Evolutionary conservation across 257 asterid genomes (phyloP).

Genomic region (Solanum rostratum): DNA sequence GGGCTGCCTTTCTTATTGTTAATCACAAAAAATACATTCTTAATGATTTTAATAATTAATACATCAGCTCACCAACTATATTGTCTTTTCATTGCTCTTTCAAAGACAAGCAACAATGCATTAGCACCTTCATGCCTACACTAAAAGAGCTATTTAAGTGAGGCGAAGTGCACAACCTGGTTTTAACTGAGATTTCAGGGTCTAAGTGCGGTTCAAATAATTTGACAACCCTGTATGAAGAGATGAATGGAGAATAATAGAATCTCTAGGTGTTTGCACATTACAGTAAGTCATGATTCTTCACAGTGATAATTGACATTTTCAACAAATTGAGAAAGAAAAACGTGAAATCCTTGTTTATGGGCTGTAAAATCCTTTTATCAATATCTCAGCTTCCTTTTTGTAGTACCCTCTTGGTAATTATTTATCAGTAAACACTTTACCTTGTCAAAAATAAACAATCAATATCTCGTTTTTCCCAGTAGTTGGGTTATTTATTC

Average conservation of each 20-base stretch:
- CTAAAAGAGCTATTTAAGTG: background rate
- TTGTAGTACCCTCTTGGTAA: background rate
- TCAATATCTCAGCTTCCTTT: background rate
- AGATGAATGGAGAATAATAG: background rate
- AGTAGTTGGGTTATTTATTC: background rate
- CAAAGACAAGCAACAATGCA: background rate
- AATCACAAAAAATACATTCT: background rate
- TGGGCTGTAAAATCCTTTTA: background rate
- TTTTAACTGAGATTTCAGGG: background rate
- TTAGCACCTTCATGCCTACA: background rate
- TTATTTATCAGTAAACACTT: background rate
- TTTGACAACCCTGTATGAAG: background rate
- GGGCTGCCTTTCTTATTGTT: background rate
- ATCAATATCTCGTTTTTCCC: background rate
- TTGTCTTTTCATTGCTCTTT: background rate
- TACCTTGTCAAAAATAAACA: background rate
- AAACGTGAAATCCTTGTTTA: background rate
- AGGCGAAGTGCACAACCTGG: background rate
- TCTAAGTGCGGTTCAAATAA: background rate
- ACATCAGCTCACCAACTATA: background rate
- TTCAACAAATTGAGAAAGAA: background rate
- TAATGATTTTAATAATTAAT: background rate
- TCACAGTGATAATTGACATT: background rate
- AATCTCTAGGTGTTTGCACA: background rate
- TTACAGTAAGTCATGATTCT: background rate